These are phyloP conservation scores for Globisporangium paddicum DNA, from an alignment of 352 stramenopile genomes.

Conservation along the genomic window DNA sequence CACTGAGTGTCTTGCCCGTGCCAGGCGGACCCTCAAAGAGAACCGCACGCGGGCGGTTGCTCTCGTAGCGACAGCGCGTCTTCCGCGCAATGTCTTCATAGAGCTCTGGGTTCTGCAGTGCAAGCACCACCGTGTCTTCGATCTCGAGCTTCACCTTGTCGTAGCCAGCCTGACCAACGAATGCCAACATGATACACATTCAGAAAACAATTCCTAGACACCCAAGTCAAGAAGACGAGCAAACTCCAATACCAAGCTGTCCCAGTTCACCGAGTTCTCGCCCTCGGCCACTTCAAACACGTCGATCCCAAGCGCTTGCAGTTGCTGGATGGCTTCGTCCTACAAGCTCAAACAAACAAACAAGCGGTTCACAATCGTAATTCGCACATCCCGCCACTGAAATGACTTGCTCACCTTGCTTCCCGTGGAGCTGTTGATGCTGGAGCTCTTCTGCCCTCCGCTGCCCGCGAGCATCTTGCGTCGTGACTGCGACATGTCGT, in stretches of 20 bases:
- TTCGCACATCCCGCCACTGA: neutral
- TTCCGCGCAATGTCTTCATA: constrained; percentile 90
- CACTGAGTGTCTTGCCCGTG: constrained; percentile 93
- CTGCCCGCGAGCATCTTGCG: constrained; percentile 45
- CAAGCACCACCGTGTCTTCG: constrained; percentile 89
- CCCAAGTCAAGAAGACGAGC: neutral
- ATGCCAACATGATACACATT: neutral
- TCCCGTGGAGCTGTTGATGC: constrained; percentile 8
- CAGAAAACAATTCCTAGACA: neutral
- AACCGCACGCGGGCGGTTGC: constrained; percentile 85
- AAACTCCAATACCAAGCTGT: constrained; percentile 55
- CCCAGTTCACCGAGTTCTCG: constrained; percentile 69
- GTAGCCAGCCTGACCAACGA: constrained; percentile 68
- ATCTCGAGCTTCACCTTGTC: constrained; percentile 90
- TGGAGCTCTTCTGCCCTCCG: constrained; percentile 6
- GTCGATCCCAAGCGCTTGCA: constrained; percentile 75
- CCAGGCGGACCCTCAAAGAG: constrained; percentile 93
- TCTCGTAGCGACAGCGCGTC: constrained; percentile 87
- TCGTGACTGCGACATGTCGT: constrained; percentile 55
- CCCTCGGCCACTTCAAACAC: constrained; percentile 66
- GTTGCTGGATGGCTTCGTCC: constrained; percentile 77
- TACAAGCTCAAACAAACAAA: constrained; percentile 15
- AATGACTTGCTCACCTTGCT: constrained; percentile 33
- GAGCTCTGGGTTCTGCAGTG: constrained; percentile 89
- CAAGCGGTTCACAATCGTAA: neutral